A percentile compares a stretch with the other conserved stretches of the same genome.
Conservation (phyloP, 2,329 filamentous ascomycete genomes). For the Phoma sp. region DNA sequence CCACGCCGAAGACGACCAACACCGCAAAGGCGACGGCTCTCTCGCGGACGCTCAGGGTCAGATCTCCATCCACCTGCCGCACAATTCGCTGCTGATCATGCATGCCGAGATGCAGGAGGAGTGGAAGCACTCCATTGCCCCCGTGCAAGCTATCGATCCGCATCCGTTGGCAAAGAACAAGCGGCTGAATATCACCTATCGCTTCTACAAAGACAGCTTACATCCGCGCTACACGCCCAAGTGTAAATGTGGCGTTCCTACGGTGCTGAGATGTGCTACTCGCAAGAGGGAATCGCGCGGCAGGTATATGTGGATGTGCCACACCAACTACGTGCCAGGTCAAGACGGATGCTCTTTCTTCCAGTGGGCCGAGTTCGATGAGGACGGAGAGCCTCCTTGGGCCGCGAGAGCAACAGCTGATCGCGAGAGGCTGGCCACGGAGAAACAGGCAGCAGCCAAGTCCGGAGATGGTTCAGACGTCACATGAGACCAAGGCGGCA, state of each 20-base stretch:
- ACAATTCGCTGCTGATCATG: slow-evolving; percentile 94
- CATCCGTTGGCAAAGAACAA: slow-evolving; percentile 81
- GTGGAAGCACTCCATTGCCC: slow-evolving; percentile 89
- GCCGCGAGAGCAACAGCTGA: slow-evolving; percentile 6
- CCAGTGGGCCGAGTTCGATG: slow-evolving; percentile 50
- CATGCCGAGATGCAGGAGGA: slow-evolving; percentile 97
- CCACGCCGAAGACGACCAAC: slow-evolving; percentile 62
- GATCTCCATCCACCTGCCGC: slow-evolving; percentile 89
- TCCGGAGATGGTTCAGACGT: neutral
- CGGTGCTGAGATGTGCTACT: slow-evolving; percentile 77
- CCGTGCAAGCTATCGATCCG: slow-evolving; percentile 76
- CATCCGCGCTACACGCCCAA: slow-evolving; percentile 79
- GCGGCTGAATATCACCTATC: slow-evolving; percentile 92
- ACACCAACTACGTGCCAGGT: slow-evolving; percentile 73
- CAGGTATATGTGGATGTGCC: slow-evolving; percentile 93
- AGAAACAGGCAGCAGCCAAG: neutral
- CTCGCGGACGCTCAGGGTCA: slow-evolving; percentile 75
- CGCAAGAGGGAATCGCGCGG: slow-evolving; percentile 77
- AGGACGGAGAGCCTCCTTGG: slow-evolving; percentile 82
- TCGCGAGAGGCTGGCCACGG: neutral
- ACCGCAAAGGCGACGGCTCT: slow-evolving; percentile 45
- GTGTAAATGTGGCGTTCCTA: slow-evolving; percentile 75
- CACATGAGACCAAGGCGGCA: neutral
- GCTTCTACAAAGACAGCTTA: slow-evolving; percentile 78
- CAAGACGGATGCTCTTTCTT: slow-evolving; percentile 54